Percentiles rank a stretch among this genome's conserved stretches.
Evolutionary conservation across 176 grass and related monocot genomes (phyloP).

Genomic region (Triticum timopheevii): DNA sequence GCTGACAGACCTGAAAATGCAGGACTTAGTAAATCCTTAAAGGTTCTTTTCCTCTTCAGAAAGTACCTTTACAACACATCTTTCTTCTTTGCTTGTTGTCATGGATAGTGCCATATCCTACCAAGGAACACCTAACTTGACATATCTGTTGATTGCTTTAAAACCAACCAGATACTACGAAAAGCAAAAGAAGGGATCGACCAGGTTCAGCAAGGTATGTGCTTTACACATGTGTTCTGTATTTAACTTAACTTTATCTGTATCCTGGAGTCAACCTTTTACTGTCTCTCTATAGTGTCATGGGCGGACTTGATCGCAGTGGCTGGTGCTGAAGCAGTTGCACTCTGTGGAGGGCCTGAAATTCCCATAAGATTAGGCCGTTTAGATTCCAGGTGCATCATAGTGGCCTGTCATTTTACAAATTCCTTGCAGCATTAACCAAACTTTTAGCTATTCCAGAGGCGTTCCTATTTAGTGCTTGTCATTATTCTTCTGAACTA

Average conservation of each 20-base stretch:
- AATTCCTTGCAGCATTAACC: not conserved
- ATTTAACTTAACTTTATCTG: constrained; percentile 23
- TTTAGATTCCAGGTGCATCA: constrained; percentile 77
- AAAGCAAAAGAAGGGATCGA: constrained; percentile 82
- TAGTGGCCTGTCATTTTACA: constrained; percentile 28
- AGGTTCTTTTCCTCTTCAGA: constrained; percentile 37
- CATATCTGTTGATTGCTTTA: constrained; percentile 21
- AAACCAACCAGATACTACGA: constrained; percentile 62
- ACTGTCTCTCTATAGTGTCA: constrained; percentile 56
- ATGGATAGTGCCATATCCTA: constrained; percentile 16
- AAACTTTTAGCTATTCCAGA: not conserved
- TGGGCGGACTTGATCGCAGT: constrained; percentile 98
- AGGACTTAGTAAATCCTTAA: constrained; percentile 79
- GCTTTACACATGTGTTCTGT: constrained; percentile 7
- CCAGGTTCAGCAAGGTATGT: constrained; percentile 60
- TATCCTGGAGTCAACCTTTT: constrained; percentile 21
- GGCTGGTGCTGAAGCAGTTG: constrained; percentile 84
- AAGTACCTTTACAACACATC: not conserved
- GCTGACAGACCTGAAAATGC: constrained; percentile 87
- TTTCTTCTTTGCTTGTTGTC: constrained; percentile 20
- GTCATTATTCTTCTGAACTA: constrained; percentile 30
- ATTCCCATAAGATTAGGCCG: constrained; percentile 81
- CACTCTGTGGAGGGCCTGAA: constrained; percentile 73
- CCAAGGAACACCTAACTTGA: not conserved
- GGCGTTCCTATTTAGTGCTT: not conserved